phyloP scores from a whole-genome alignment of 768 basidiomycete genomes.

The Amylocystis lapponica region DNA sequence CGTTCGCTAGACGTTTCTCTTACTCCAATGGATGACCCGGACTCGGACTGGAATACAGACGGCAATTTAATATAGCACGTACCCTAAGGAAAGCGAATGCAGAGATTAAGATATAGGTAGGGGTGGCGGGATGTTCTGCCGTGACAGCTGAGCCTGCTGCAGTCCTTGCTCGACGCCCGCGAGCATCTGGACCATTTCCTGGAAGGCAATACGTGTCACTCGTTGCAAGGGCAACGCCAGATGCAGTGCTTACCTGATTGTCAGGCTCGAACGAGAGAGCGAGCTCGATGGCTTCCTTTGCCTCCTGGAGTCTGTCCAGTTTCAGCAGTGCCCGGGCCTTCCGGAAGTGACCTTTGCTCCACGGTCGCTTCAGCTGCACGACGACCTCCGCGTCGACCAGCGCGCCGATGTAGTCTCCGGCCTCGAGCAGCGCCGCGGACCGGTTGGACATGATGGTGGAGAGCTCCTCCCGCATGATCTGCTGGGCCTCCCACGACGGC shows the following conservation, averaged over 20 bases:
- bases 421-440: constrained; percentile 78
- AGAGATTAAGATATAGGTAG: constrained; percentile 14
- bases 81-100: constrained; percentile 8
- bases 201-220: background rate
- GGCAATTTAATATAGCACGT: constrained; percentile 10
- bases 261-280: constrained; percentile 83
- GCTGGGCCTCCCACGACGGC: constrained; percentile 85
- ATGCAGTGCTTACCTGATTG: constrained; percentile 46
- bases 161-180: constrained; percentile 10
- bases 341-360: constrained; percentile 96
- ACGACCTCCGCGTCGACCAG: constrained; percentile 90
- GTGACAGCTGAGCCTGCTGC: background rate
- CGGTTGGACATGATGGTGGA: constrained; percentile 89
- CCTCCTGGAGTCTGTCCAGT: constrained; percentile 63
- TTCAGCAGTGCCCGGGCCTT: constrained; percentile 85
- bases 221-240: background rate
- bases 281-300: constrained; percentile 72
- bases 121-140: background rate
- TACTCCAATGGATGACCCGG: too few relatives aligned
- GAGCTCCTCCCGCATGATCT: constrained; percentile 83
- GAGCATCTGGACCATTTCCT: constrained; percentile 19
- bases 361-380: constrained; percentile 74
- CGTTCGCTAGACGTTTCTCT: too few relatives aligned
- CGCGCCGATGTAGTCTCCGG: constrained; percentile 69
- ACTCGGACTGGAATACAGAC: constrained; percentile 9